These are phyloP conservation scores for Tylopilus plumbeoviolaceoides DNA, from an alignment of 768 basidiomycete species.

Conservation along the genomic window DNA sequence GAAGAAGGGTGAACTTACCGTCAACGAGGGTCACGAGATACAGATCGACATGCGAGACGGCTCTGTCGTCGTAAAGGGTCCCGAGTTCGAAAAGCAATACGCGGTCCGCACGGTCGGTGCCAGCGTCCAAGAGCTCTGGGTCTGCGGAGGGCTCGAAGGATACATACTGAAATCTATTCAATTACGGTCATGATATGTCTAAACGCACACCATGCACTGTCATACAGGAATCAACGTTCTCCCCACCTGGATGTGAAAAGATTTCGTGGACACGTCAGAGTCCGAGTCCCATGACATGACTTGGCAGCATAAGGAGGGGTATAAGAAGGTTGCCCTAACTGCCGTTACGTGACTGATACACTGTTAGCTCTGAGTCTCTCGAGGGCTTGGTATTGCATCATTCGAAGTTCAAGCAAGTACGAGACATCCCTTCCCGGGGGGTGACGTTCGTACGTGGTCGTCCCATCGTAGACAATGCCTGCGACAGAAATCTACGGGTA, in stretches of 20 bases:
- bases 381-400: slow-evolving; percentile 19
- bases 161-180: slow-evolving; percentile 76
- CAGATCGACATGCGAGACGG: slow-evolving; percentile 70
- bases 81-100: slow-evolving; percentile 53
- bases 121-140: slow-evolving; percentile 97
- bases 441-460: slow-evolving; percentile 52
- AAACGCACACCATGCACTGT: background rate
- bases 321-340: too few relatives aligned
- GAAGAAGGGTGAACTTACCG: slow-evolving; percentile 76
- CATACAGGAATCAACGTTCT: background rate
- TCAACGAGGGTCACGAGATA: slow-evolving; percentile 65
- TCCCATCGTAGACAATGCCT: slow-evolving; percentile 54
- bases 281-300: background rate
- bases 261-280: background rate
- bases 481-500: slow-evolving; percentile 41
- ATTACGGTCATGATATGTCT: slow-evolving; percentile 22
- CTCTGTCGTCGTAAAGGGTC: slow-evolving; percentile 49
- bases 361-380: slow-evolving; percentile 4
- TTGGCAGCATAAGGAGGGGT: background rate
- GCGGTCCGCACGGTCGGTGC: slow-evolving; percentile 74
- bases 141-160: slow-evolving; percentile 91
- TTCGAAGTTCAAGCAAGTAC: slow-evolving; percentile 25
- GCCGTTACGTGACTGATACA: slow-evolving; percentile 1
- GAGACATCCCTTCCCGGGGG: slow-evolving; percentile 47
- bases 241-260: background rate